Evolutionary conservation across 768 basidiomycete genomes (phyloP).

Genomic region (Guyanaporus albipodus): DNA sequence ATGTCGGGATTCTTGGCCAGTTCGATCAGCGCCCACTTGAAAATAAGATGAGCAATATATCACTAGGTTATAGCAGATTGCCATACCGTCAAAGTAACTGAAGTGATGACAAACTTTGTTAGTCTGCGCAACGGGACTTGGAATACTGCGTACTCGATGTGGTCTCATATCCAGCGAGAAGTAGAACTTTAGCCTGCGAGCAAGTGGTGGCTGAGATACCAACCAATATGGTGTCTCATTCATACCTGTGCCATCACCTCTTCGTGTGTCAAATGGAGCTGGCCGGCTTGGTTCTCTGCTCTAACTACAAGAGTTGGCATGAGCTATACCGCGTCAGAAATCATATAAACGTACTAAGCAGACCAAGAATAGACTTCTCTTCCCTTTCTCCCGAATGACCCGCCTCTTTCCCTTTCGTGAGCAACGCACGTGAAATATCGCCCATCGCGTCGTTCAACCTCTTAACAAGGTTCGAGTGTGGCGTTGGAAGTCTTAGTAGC

Average conservation of each 20-base stretch:
- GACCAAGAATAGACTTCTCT: too few species aligned
- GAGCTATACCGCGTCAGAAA: too few species aligned
- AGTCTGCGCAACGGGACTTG: too few species aligned
- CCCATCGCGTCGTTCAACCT: too few species aligned
- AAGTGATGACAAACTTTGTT: background rate
- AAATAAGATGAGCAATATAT: background rate
- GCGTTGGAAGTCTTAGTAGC: too few species aligned
- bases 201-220: background rate
- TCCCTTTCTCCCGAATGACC: too few species aligned
- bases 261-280: slow-evolving; percentile 35
- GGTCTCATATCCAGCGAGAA: slow-evolving; percentile 40
- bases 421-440: too few species aligned
- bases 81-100: slow-evolving; percentile 13
- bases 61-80: background rate
- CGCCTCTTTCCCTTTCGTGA: too few species aligned
- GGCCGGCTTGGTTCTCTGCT: slow-evolving; percentile 30
- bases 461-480: too few species aligned
- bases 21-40: slow-evolving; percentile 54
- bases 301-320: slow-evolving; percentile 33
- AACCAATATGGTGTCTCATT: background rate
- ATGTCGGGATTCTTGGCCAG: slow-evolving; percentile 41
- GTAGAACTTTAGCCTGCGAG: slow-evolving; percentile 33
- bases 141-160: slow-evolving; percentile 36
- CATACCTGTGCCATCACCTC: slow-evolving; percentile 37
- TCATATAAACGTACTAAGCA: too few species aligned